Base-by-base conservation (phyloP, 2,329 filamentous ascomycete species). In the Fragosphaeria purpurea region DNA sequence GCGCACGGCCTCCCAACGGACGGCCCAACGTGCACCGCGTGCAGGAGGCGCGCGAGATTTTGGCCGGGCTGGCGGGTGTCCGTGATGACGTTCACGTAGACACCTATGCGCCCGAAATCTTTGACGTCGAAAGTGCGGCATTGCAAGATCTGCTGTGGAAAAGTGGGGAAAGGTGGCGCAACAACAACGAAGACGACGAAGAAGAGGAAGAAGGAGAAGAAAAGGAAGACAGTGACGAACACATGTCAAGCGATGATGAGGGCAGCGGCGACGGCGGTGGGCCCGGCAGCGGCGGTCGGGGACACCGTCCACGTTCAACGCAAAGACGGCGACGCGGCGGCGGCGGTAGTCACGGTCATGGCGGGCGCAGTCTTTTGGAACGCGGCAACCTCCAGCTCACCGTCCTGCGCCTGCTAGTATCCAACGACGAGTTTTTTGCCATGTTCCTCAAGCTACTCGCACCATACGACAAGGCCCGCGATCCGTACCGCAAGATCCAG, bases 371-470 rank as follows among this genome's bases (percentile, higher is more conserved):
- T n/a, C 61, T 70, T 8, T 58, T 73, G 47, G 68, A 68, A 52
- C 65, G 66, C 8, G 64, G 67, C 46, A 74, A 79, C 52, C 64
- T 79, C 1, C 73, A 75, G 55, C 65, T 66, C 43, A 77, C 75
- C 3, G 60, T 80, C 11, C 72, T 76, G 54, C 71, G 71, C 47
- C 76, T 80, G 63, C 66, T 80, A 12, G 64, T 79, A 30, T 67
- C 71, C 54, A 77, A 78, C 57, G 67, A 76, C 59, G 70, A 73
- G 41, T 72, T 80, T 62, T 76, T 79, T 59, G 65, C 73, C 47
- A 73, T 76, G 63, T 74, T 80, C 52, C 66, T 71, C 44, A 67
- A 69, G 12, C 63, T 69, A 7, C 67, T 73, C 49, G 63, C 64
- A n/a, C 66, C 74, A 3, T 61, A 65, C 44, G 72, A 74, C 51